phyloP scores from a whole-genome alignment of 169 alveolate genomes.

The Amoebophrya sp. region DNA sequence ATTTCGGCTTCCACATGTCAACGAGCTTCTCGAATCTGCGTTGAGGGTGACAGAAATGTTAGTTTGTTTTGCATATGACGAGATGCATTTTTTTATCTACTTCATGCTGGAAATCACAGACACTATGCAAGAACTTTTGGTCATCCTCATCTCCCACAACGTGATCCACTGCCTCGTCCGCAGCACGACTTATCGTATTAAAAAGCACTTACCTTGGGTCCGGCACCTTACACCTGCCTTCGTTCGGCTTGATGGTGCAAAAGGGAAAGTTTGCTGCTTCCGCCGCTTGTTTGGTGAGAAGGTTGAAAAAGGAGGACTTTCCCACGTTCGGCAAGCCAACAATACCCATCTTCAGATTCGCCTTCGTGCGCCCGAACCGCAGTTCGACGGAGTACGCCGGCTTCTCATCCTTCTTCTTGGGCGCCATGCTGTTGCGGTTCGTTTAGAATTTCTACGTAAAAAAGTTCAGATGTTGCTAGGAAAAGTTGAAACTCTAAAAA shows the following conservation, averaged over 20 bases:
- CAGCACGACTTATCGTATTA: too few species aligned
- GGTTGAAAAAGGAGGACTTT: conserved; percentile 79
- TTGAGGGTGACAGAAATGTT: not conserved
- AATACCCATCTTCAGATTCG: conserved; percentile 92
- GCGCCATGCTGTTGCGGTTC: not conserved
- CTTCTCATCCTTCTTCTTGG: conserved; percentile 15
- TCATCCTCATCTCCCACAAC: too few species aligned
- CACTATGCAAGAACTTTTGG: too few species aligned
- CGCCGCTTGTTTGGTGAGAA: conserved; percentile 83
- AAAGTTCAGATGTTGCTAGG: too few species aligned
- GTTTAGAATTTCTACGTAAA: too few species aligned
- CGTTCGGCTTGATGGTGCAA: conserved; percentile 68
- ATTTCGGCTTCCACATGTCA: conserved; percentile 87
- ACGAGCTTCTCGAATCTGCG: conserved; percentile 83
- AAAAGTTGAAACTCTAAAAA: too few species aligned
- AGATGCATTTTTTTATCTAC: too few species aligned
- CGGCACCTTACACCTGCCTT: conserved; percentile 24
- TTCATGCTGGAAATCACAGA: too few species aligned
- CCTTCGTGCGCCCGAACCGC: conserved; percentile 51
- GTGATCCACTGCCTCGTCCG: too few species aligned
- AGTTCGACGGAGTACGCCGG: conserved; percentile 9
- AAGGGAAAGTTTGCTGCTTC: conserved; percentile 98
- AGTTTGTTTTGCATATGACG: too few species aligned
- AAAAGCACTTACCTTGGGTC: conserved; percentile 33
- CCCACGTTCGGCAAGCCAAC: conserved; percentile 98